Conservation (phyloP, 768 basidiomycete genomes). For the Kwoniella bestiolae region DNA sequence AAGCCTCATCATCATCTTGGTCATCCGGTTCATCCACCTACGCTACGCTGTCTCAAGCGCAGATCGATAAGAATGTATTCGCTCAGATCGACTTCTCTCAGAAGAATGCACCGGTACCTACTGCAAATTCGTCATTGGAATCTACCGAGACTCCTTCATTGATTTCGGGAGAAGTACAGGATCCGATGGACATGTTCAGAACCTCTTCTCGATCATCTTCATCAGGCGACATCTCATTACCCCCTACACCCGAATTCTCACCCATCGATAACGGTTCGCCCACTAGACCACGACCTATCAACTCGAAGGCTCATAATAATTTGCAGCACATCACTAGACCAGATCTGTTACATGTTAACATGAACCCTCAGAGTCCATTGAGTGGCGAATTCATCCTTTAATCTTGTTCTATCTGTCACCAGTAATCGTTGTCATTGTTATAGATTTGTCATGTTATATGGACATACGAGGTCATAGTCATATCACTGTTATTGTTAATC, state of each 20-base stretch:
- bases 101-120: background rate
- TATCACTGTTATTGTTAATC: background rate
- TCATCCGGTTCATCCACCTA: conserved; percentile 21
- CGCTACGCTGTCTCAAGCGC: conserved; percentile 15
- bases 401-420: background rate
- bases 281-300: background rate
- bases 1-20: conserved; percentile 11
- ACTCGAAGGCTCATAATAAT: background rate
- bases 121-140: conserved; percentile 1
- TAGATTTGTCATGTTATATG: background rate
- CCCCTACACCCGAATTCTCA: conserved; percentile 44
- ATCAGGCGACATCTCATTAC: conserved; percentile 43
- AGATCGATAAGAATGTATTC: conserved; percentile 25
- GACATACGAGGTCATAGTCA: background rate
- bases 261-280: conserved; percentile 26
- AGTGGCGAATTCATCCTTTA: conserved; percentile 25
- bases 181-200: conserved; percentile 11
- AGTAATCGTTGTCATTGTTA: background rate
- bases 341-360: conserved; percentile 22
- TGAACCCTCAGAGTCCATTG: conserved; percentile 27
- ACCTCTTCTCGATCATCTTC: conserved; percentile 41
- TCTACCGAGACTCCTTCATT: conserved; percentile 28
- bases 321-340: background rate
- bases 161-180: conserved; percentile 12
- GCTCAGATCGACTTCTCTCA: conserved; percentile 32